phyloP scores from a whole-genome alignment of 23 red algal genomes.

The Cyanidium caldarium region DNA sequence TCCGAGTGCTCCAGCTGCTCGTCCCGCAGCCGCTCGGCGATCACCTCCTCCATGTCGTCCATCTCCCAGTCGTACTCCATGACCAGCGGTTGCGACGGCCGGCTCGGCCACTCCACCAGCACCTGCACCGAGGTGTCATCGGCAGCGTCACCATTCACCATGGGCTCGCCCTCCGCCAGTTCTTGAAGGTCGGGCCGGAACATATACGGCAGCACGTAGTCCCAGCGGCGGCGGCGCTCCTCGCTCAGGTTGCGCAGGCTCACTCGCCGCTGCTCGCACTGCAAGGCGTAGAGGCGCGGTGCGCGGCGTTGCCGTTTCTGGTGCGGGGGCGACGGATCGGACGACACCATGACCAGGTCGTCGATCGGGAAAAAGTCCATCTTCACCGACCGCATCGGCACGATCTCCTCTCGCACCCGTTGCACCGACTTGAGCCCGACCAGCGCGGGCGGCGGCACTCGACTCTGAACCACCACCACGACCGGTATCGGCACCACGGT shows the following conservation, averaged over 20 bases:
- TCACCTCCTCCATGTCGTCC: constrained; percentile 78
- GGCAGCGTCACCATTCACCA: constrained; percentile 4
- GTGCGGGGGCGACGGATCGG: neutral
- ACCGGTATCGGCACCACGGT: constrained; percentile 65
- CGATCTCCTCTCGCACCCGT: constrained; percentile 70
- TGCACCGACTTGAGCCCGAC: constrained; percentile 94
- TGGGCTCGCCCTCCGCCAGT: too few relatives aligned
- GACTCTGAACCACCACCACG: constrained; percentile 56
- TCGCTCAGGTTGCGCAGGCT: constrained; percentile 47
- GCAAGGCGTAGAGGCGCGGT: constrained; percentile 45
- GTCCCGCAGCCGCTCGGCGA: constrained; percentile 40
- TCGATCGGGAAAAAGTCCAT: constrained; percentile 76
- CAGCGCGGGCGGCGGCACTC: constrained; percentile 38
- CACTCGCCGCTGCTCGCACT: constrained; percentile 63
- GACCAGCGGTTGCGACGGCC: constrained; percentile 31
- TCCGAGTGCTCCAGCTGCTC: constrained; percentile 41
- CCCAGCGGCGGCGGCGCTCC: constrained; percentile 58
- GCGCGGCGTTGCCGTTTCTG: neutral
- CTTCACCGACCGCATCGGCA: constrained; percentile 60
- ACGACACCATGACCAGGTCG: neutral
- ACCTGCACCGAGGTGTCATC: constrained; percentile 46
- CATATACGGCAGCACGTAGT: constrained; percentile 92
- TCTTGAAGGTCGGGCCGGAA: constrained; percentile 49
- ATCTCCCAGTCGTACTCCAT: constrained; percentile 92
- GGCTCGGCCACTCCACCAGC: constrained; percentile 26